Base-by-base conservation (phyloP, 495 filamentous ascomycete genomes). In the Penicillium antarcticum region DNA sequence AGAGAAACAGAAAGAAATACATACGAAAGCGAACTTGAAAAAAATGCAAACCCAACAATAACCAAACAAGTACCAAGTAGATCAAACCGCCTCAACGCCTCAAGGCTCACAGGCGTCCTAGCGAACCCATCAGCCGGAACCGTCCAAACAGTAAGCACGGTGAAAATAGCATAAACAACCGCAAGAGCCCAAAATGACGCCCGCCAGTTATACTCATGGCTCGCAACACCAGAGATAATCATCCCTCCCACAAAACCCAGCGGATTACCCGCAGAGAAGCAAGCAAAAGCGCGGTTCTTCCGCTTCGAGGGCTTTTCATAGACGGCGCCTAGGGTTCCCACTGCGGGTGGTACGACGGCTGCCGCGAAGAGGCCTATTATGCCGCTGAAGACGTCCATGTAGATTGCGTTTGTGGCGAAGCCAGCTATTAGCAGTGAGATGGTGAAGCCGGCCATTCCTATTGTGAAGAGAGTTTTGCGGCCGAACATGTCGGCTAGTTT, bases 401-500 rank as follows among this genome's bases (percentile, higher is more conserved):
- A 80, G 50, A 85, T 80, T 0, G 81, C 77, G 42, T 80, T 77
- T 46, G 77, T 79, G 34, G 84, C 75, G 55, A 86, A 88, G 8
- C 83, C 83, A 0, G 81, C 75, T 4, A 80, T 68, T 26, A 87
- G 65, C 3, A 70, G 63, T 1, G 82, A 79, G 33, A 82, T 67
- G 1, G 82, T 73, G 44, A 86, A 84, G 58, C 86, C 82, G 16
- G 79, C 79, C 55, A 87, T 83, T 16, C 83, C 83, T 24, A 70
- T 69, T 19, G 89, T 79, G 68, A 90, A 90, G 39, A 91, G 77
- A 3, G 67, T 66, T 52, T 85, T 81, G 48, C 87, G 85, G 24
- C 87, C 88, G 55, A 88, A 88, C 52, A 89, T 80, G 57, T 91
- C 87, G 14, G 81, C 84, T 26, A 91, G 68, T 56, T 83, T 81